These are phyloP conservation scores for Hypoxylon sp. DNA, from an alignment of 2,329 filamentous ascomycete genomes.

Conservation along the genomic window DNA sequence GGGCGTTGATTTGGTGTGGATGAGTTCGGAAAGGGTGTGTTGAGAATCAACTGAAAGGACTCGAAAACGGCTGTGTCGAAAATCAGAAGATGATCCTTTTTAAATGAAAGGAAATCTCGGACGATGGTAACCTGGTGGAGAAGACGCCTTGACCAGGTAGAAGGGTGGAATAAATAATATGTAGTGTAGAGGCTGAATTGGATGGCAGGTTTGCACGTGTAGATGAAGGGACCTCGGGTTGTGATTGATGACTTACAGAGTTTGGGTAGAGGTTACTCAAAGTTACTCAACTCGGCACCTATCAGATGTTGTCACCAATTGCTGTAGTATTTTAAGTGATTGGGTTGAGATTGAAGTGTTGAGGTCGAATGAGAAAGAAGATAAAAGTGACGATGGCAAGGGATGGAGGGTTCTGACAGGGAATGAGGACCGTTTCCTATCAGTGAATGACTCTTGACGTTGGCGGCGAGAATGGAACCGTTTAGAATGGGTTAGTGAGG, in stretches of 20 bases:
- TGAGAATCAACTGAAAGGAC: conserved; percentile 31
- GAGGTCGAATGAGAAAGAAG: conserved; percentile 8
- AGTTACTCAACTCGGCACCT: conserved; percentile 33
- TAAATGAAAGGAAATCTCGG: conserved; percentile 36
- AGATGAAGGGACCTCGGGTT: conserved; percentile 38
- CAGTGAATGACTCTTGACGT: conserved; percentile 41
- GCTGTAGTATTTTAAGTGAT: conserved; percentile 14
- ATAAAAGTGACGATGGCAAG: conserved; percentile 23
- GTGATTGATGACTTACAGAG: conserved; percentile 43
- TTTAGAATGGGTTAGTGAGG: conserved; percentile 37
- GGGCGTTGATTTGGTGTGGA: conserved; percentile 15
- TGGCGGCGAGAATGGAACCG: conserved; percentile 45
- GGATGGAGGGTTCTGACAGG: conserved; percentile 13
- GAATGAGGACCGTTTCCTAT: conserved; percentile 14
- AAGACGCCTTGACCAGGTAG: conserved; percentile 42
- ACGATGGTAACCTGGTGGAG: conserved; percentile 42
- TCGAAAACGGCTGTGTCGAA: conserved; percentile 36
- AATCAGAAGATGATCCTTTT: conserved; percentile 39
- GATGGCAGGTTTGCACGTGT: conserved; percentile 24
- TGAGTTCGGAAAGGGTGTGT: conserved; percentile 33
- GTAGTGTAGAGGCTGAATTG: conserved; percentile 39
- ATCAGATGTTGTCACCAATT: conserved; percentile 22
- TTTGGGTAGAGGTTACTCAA: conserved; percentile 31
- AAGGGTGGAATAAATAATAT: conserved; percentile 27
- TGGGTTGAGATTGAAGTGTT: conserved; percentile 11